Evolutionary conservation across 352 stramenopile genomes (phyloP).

Genomic region (Aphanomyces euteiches): DNA sequence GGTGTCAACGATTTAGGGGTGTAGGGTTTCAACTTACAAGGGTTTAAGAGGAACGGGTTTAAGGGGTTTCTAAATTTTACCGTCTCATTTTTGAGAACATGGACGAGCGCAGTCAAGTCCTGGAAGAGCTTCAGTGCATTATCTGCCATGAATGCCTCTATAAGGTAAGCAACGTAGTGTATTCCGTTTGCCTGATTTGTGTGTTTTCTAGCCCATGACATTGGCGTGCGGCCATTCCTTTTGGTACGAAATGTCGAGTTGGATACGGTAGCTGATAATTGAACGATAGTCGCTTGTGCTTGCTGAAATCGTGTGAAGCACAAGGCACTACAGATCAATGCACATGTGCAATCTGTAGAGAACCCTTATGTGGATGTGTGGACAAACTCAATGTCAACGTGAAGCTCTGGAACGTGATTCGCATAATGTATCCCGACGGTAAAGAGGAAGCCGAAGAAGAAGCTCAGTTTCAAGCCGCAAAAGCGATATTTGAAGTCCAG

Average conservation of each 20-base stretch:
- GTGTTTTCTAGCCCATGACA: constrained; percentile 13
- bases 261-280: not conserved
- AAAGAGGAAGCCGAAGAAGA: constrained; percentile 11
- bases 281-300: constrained; percentile 18
- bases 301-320: constrained; percentile 13
- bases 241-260: constrained; percentile 10
- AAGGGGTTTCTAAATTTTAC: no score
- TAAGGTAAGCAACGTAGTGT: constrained; percentile 9
- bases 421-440: constrained; percentile 8
- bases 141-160: constrained; percentile 29
- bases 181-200: not conserved
- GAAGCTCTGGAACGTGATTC: constrained; percentile 23
- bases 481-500: not conserved
- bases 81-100: not conserved
- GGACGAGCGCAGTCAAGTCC: constrained; percentile 15
- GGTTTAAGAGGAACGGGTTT: no score
- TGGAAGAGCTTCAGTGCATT: constrained; percentile 25
- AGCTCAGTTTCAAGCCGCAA: constrained; percentile 4
- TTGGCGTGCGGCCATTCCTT: constrained; percentile 21
- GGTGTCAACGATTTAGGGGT: no score
- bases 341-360: constrained; percentile 14
- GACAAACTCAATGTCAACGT: constrained; percentile 16
- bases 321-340: not conserved
- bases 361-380: not conserved
- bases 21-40: no score